Percentiles rank a stretch among this genome's conserved stretches.
Evolutionary conservation across 2,329 filamentous ascomycete species (phyloP).

Genomic region (Epichloe amarillans): DNA sequence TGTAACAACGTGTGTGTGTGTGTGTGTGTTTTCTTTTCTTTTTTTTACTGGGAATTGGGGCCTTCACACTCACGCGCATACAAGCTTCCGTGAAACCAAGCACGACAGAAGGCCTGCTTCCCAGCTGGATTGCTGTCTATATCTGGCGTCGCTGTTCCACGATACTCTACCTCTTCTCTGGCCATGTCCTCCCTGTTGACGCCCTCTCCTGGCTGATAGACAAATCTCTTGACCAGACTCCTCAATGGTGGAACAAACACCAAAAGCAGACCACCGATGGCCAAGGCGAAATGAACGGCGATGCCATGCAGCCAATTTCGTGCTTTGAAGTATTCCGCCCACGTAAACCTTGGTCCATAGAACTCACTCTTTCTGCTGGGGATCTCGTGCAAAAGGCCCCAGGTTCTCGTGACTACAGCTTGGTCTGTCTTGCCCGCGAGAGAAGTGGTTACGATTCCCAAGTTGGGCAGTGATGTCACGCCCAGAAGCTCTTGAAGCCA

Average conservation of each 20-base stretch:
- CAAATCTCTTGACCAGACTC: constrained; percentile 26
- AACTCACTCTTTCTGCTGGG: constrained; percentile 30
- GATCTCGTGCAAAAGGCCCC: constrained; percentile 42
- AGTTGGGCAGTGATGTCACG: constrained; percentile 30
- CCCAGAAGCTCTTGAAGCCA: constrained; percentile 36
- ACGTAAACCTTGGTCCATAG: constrained; percentile 51
- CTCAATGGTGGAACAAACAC: constrained; percentile 32
- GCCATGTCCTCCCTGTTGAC: constrained; percentile 36
- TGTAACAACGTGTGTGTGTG: neutral
- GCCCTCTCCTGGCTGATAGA: constrained; percentile 43
- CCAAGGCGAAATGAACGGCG: constrained; percentile 33
- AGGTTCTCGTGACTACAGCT: constrained; percentile 45
- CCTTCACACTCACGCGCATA: constrained; percentile 44
- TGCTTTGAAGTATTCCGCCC: constrained; percentile 38
- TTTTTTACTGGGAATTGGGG: no score
- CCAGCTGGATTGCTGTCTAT: constrained; percentile 19
- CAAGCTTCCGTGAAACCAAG: constrained; percentile 44
- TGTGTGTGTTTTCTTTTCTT: no score
- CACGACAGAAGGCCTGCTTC: constrained; percentile 41
- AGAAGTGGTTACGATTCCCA: constrained; percentile 44
- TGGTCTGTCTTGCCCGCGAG: constrained; percentile 35
- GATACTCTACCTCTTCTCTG: constrained; percentile 49
- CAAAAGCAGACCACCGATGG: constrained; percentile 30
- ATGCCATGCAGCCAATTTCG: constrained; percentile 37
- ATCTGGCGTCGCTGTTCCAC: constrained; percentile 51